Evolutionary conservation across 139 green algal species (phyloP), one percentile per base, ranked within the genome.

Genomic region (Auxenochlorella pyrenoidosa): DNA sequence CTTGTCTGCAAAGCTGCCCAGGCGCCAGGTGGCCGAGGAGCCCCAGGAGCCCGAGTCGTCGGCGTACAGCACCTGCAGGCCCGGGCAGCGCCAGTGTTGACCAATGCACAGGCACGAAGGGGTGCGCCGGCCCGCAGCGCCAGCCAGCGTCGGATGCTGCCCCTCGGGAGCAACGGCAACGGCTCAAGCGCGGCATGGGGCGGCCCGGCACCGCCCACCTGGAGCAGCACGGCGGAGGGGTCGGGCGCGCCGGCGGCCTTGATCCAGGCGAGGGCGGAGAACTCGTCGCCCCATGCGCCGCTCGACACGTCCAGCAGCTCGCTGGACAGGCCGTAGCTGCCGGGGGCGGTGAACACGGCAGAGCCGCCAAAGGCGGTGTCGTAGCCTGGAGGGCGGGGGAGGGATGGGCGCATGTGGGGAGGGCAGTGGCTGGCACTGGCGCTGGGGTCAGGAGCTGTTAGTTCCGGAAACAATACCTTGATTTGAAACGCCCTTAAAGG

Each of bases 241-340:
- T 41, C 75, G 13, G 43, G 43, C 26, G 36, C 6, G 43, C 51
- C 43, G 5, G 43, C 28, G 30, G 28, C 43, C 75, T 81, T 81
- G 75, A 63, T 34, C 73, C 73, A 79, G 71, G 19, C 30, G 19
- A 54, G 40, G 24, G 40, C 72, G 19, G 78, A 38, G 78, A 83
- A 83, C 8, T 83, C 78, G 51, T 34, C 28, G 78, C 78, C 78
- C 78, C 78, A 83, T 18, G 78, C 78, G 78, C 34, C 54, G 34
- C 70, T 58, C 0, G 15, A 3, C 8, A 83, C 78, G 22, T 30
- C 51, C 21, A 71, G 78, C 78, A 83, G 78, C 78, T 83, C 51
- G 51, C 21, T 71, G 19, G n/a, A 47, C n/a, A 71, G n/a, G 51
- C 51, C 78, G 32, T 83, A 83, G 51, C n/a, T 83, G 51, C 78